Evolutionary conservation across 257 asterid species (phyloP), one percentile per base, ranked within the genome.

Genomic region (Salvia rosmarinus): DNA sequence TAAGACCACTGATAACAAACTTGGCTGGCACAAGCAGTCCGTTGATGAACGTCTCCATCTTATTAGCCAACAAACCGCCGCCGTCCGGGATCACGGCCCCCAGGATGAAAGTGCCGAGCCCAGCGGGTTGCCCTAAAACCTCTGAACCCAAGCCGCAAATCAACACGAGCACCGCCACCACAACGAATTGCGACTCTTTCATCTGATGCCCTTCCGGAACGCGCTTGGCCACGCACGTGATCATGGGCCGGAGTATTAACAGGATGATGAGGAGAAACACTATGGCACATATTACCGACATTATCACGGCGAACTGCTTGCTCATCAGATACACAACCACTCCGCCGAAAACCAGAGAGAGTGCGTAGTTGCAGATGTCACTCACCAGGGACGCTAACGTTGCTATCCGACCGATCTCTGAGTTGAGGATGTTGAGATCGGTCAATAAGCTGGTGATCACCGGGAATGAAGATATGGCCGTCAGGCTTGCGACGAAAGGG

Each of bases 391-490:
- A 67, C 0, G 90, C 82, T 4, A 80, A 59, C 2, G 91, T 82
- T 13, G 96, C 93, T 5, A 84, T 28, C 39, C 93, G 37, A 0
- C 96, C 96, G 2, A 89, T 52, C 28, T 89, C 89, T 0, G 93
- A 89, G 77, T 87, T 89, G 39, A 89, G 85, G 34, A 89, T 79
- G 55, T 89, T 80, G 21, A 89, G 93, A 30, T 89, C 96, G 1
- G 72, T 32, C 0, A 89, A 77, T 7, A 83, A 59, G 73, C 82
- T 70, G 6, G 89, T 78, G 62, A 82, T 82, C 9, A 87, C 96
- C 0, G 93, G 86, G 21, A 87, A 89, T 3, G 90, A 67, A 19
- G 91, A 72, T 4, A 82, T 46, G 2, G 93, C 77, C 10, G 76
- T 74, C 2, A 82, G n/a, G 9, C 68, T 20, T 1, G 79, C 74